Percentiles rank a stretch among this genome's conserved stretches.
Conservation (phyloP, 2,329 filamentous ascomycete species). For the Fusarium tricinctum region DNA sequence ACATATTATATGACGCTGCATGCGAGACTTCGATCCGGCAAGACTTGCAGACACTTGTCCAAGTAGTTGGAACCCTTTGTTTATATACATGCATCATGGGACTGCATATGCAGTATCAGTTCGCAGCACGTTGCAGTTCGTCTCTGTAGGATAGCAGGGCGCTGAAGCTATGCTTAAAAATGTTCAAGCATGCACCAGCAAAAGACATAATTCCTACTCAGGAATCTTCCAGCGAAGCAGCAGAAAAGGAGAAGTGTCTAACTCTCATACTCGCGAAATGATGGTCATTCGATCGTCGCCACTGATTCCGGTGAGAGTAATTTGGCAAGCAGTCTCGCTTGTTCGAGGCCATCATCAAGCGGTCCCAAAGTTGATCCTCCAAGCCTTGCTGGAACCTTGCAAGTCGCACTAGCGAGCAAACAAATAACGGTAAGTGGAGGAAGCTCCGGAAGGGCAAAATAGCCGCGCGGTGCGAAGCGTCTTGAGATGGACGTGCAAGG, state of each 20-base stretch:
- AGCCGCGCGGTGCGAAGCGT: slow-evolving; percentile 42
- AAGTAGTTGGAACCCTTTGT: slow-evolving; percentile 5
- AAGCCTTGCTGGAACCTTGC: slow-evolving; percentile 18
- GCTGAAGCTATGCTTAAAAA: slow-evolving; percentile 4
- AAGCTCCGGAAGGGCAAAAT: slow-evolving; percentile 2
- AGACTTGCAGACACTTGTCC: slow-evolving; percentile 16
- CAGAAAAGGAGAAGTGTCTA: not conserved
- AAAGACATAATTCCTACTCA: not conserved
- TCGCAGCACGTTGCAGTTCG: slow-evolving; percentile 5
- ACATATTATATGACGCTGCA: slow-evolving; percentile 5
- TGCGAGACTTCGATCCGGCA: slow-evolving; percentile 18
- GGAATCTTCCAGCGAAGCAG: not conserved
- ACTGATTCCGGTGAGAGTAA: not conserved
- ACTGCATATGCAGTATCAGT: slow-evolving; percentile 15
- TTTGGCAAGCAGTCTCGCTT: not conserved
- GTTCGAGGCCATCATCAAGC: not conserved
- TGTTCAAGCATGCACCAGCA: not conserved
- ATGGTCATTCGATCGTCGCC: not conserved
- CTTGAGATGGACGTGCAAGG: slow-evolving; percentile 21
- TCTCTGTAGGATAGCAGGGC: slow-evolving; percentile 15
- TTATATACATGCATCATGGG: slow-evolving; percentile 10
- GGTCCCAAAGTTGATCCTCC: slow-evolving; percentile 29
- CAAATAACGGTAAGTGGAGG: slow-evolving; percentile 16
- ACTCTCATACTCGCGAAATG: not conserved
- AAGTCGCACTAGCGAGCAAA: slow-evolving; percentile 24